Conservation (phyloP, 2,329 filamentous ascomycete genomes). For the Nemania sp. region DNA sequence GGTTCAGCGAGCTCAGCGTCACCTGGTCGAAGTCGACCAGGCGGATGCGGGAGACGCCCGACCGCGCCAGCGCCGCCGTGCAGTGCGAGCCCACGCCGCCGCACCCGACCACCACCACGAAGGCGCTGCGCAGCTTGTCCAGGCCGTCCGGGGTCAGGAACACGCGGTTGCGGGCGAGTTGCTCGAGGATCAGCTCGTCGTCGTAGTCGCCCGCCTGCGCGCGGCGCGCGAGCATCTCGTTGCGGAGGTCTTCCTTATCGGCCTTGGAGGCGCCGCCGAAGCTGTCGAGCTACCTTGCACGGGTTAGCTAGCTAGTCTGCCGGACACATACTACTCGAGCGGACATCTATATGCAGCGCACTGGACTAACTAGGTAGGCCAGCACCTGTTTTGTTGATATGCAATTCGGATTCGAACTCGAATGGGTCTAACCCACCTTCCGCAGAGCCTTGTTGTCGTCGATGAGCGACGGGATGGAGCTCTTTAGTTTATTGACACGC, state of each 20-base stretch:
- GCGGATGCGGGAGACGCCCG: constrained; percentile 87
- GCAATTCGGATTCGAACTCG: background rate
- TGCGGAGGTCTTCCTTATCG: constrained; percentile 72
- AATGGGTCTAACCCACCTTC: constrained; percentile 50
- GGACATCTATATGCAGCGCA: background rate
- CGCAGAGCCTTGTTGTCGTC: constrained; percentile 52
- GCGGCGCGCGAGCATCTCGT: constrained; percentile 67
- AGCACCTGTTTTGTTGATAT: too few species aligned
- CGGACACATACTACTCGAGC: too few species aligned
- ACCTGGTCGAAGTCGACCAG: constrained; percentile 98
- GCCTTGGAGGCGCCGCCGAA: constrained; percentile 61
- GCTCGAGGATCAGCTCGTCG: constrained; percentile 89
- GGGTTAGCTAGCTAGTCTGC: constrained; percentile 39
- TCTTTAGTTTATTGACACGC: constrained; percentile 68
- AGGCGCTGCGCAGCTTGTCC: constrained; percentile 80
- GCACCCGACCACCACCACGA: constrained; percentile 90
- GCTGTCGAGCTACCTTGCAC: constrained; percentile 65
- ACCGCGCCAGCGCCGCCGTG: constrained; percentile 84
- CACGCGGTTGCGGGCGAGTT: constrained; percentile 90
- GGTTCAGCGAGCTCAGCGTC: constrained; percentile 90
- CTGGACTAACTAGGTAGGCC: background rate
- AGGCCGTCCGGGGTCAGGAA: constrained; percentile 89
- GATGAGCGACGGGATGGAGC: constrained; percentile 64
- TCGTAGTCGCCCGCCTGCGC: constrained; percentile 74
- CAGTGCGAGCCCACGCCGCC: constrained; percentile 97